Percentiles rank a stretch among this genome's conserved stretches.
Evolutionary conservation across 129 eudicot genomes (phyloP).

Genomic region (Artemisia annua): DNA sequence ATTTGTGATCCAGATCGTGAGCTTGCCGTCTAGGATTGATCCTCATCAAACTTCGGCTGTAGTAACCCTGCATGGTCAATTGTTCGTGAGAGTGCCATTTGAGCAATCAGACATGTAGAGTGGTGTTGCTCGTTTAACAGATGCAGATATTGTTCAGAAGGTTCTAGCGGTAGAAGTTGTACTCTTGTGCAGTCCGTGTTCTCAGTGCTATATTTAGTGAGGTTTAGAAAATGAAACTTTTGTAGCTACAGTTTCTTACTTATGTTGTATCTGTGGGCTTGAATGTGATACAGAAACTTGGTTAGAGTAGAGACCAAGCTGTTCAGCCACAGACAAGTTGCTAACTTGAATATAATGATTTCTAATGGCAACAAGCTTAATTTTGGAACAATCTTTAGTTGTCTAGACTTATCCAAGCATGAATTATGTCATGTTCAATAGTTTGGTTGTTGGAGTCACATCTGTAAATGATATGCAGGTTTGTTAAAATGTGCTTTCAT

Average conservation of each 20-base stretch:
- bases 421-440: too few species aligned
- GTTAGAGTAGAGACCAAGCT: background rate
- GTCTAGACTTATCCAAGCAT: background rate
- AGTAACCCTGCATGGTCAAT: constrained; percentile 91
- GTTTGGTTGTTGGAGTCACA: too few species aligned
- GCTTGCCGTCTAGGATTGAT: constrained; percentile 91
- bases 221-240: background rate
- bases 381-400: background rate
- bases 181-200: constrained; percentile 10
- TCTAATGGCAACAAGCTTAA: background rate
- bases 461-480: too few species aligned
- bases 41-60: constrained; percentile 97
- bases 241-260: constrained; percentile 7
- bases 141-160: constrained; percentile 8
- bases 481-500: too few species aligned
- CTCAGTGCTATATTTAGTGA: background rate
- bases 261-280: constrained; percentile 10
- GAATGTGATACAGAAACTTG: constrained; percentile 5
- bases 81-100: constrained; percentile 94
- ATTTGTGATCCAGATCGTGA: constrained; percentile 60
- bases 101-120: constrained; percentile 48
- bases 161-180: constrained; percentile 6
- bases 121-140: background rate
- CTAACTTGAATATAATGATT: background rate
- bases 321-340: background rate